Percentiles rank a stretch among this genome's conserved stretches.
These are phyloP conservation scores for Endocladia muricata DNA, from an alignment of 31 red algal species.

Conservation along the genomic window DNA sequence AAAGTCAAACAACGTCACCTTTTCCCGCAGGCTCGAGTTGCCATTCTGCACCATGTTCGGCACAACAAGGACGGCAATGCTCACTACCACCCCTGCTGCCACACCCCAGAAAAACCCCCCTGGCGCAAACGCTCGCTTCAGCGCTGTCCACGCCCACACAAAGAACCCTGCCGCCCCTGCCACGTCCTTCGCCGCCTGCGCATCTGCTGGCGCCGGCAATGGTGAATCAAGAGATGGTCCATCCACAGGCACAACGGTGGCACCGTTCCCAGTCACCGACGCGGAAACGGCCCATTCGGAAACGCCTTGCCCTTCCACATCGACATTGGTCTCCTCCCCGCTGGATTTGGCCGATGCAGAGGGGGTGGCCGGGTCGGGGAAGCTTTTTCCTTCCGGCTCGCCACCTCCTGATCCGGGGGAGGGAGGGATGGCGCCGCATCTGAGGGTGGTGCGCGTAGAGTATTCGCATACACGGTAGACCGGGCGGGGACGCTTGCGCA, in stretches of 20 bases:
- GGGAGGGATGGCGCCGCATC: too few relatives aligned
- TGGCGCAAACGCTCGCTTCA: constrained; percentile 37
- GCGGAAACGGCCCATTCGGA: not conserved
- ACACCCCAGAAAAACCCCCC: constrained; percentile 59
- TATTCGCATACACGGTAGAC: too few relatives aligned
- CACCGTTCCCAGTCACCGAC: not conserved
- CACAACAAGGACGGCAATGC: constrained; percentile 30
- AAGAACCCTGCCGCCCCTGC: not conserved
- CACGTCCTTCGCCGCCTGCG: not conserved
- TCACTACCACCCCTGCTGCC: constrained; percentile 36
- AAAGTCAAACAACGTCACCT: constrained; percentile 89
- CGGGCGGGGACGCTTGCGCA: too few relatives aligned
- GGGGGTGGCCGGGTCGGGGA: too few relatives aligned
- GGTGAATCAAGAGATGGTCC: not conserved
- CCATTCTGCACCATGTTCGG: not conserved
- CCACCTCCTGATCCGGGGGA: too few relatives aligned
- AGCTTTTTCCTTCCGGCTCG: too few relatives aligned
- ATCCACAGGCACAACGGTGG: not conserved
- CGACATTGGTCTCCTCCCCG: too few relatives aligned
- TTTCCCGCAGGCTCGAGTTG: constrained; percentile 61
- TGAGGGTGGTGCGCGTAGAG: too few relatives aligned
- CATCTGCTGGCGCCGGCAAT: not conserved
- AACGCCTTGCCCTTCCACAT: too few relatives aligned
- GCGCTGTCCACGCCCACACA: not conserved
- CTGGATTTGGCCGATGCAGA: too few relatives aligned